Base-by-base conservation (phyloP, 2,329 filamentous ascomycete species). In the Trichoderma citrinoviride region DNA sequence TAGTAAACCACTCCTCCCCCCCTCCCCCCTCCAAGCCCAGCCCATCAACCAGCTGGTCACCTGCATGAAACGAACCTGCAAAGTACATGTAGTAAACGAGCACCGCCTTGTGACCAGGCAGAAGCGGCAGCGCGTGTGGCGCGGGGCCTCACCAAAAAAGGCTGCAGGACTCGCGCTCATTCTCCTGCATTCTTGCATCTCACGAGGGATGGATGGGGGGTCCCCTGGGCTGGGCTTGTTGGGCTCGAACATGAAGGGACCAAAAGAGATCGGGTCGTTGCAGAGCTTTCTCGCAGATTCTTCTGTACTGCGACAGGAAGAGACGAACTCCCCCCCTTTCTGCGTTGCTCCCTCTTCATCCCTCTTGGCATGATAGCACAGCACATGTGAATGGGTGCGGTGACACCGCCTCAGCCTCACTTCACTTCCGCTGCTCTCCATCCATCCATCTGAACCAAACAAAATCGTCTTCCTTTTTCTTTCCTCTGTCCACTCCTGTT, bases 21-120 rank as follows among this genome's bases (percentile, higher is more conserved):
- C 27, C 23, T 25, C 56, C 33, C 25, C 43, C 29, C 43, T 29
- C 29, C 44, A 44, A 50, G 49, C 56, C 49, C 43, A 53, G 19
- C 33, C 37, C 33, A 41, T 46, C 21, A 40, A 49, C 27, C 55
- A 56, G 63, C 49, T 61, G 63, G 63, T 65, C 63, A 65, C 55
- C 61, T 64, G 63, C 63, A 65, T 65, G 40, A 41, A 54, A 65
- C 61, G 40, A 41, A 54, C 49, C 63, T 55, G 61, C 41, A 49
- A 63, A 43, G 33, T 37, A 37, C 33, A 37, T 37, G 33, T 37
- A 37, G 14, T 37, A 61, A 65, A 47, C 56, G 27, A 61, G 40
- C 57, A 62, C 37, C 64, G 64, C 64, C 66, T 66, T 66, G 66
- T 67, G 66, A 67, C 66, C 66, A 67, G 58, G 64, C 57, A 66